Percentiles rank a stretch among this genome's conserved stretches.
phyloP scores from a whole-genome alignment of 768 basidiomycete species.

The Erythrobasidium yunnanense region DNA sequence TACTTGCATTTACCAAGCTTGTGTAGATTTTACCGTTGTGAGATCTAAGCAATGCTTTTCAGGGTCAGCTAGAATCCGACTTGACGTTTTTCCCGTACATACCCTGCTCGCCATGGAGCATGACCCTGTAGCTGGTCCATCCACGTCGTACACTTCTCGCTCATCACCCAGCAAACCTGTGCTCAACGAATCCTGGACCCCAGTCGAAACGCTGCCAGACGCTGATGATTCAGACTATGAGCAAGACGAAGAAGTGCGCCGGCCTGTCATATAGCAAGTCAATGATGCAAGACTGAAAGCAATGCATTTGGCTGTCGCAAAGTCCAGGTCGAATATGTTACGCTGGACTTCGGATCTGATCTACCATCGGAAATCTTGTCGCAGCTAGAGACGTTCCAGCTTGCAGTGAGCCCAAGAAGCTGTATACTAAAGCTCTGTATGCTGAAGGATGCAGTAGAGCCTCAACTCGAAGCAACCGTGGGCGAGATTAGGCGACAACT shows the following conservation, averaged over 20 bases:
- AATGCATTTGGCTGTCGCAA: neutral
- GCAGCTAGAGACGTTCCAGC: constrained; percentile 1
- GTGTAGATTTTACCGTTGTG: no score
- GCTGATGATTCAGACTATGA: constrained; percentile 5
- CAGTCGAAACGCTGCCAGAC: constrained; percentile 7
- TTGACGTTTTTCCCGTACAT: no score
- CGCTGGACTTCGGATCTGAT: constrained; percentile 8
- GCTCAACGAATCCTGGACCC: constrained; percentile 19
- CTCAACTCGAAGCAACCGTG: constrained; percentile 11
- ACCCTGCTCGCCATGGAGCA: neutral
- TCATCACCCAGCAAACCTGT: neutral
- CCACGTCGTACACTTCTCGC: neutral
- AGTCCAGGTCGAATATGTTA: neutral
- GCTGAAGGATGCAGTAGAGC: no score
- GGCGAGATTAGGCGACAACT: neutral
- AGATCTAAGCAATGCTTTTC: no score
- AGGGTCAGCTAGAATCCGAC: no score
- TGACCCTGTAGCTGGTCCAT: neutral
- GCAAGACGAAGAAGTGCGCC: constrained; percentile 5
- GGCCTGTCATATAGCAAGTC: neutral
- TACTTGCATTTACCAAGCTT: no score
- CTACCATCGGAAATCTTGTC: constrained; percentile 6
- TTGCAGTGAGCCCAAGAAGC: neutral
- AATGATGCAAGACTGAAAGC: neutral
- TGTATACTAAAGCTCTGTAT: no score